Evolutionary conservation across 2,329 filamentous ascomycete genomes (phyloP).

Genomic region (Alternaria sp.): DNA sequence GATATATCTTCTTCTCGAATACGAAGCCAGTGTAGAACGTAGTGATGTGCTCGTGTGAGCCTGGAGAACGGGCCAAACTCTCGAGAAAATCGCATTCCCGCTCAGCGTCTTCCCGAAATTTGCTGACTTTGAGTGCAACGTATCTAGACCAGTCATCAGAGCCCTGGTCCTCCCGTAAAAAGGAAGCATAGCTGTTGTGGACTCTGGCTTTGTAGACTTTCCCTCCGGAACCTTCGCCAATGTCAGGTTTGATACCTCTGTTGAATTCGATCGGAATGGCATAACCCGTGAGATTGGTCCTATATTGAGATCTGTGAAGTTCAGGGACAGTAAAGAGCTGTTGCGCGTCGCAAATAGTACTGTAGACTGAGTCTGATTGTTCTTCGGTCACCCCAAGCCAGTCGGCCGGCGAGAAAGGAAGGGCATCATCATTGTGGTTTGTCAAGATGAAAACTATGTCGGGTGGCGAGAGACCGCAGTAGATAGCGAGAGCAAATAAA

Average conservation of each 20-base stretch:
- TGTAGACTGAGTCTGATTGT: not conserved
- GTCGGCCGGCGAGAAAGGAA: not conserved
- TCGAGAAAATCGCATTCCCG: not conserved
- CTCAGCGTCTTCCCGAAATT: not conserved
- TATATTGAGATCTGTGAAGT: not conserved
- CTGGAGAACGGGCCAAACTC: not conserved
- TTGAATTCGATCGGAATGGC: not conserved
- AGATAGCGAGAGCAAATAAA: not conserved
- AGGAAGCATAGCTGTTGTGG: not conserved
- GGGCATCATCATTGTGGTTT: not conserved
- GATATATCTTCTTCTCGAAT: not conserved
- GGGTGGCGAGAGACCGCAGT: not conserved
- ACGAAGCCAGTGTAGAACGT: not conserved
- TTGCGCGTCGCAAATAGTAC: not conserved
- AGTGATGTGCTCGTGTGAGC: not conserved
- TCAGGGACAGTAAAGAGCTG: not conserved
- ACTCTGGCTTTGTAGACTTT: not conserved
- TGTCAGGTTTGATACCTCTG: not conserved
- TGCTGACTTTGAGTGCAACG: not conserved
- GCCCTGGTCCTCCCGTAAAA: not conserved
- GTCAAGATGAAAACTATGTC: not conserved
- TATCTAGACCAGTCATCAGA: not conserved
- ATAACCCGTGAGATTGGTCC: not conserved
- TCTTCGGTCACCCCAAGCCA: not conserved
- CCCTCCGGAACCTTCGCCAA: not conserved